phyloP scores from a whole-genome alignment of 2,329 filamentous ascomycete species.

The Graphilbum sp. region DNA sequence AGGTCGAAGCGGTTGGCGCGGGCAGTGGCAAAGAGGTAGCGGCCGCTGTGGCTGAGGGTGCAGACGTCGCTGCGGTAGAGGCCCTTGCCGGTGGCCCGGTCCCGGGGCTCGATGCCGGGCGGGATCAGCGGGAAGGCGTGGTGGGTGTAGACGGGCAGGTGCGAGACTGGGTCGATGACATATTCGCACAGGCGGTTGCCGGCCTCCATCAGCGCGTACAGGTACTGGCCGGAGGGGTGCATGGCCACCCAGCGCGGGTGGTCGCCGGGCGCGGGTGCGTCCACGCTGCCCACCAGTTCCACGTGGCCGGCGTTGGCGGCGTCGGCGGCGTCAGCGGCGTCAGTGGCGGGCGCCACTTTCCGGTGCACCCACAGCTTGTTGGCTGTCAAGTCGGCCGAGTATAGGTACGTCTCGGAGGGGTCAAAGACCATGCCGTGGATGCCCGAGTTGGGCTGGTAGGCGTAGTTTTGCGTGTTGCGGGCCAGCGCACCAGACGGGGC shows the following conservation, averaged over 20 bases:
- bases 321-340: too few species aligned
- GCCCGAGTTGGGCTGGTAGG: slow-evolving; percentile 51
- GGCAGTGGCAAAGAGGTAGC: slow-evolving; percentile 73
- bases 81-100: slow-evolving; percentile 23
- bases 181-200: slow-evolving; percentile 74
- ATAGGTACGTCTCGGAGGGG: slow-evolving; percentile 55
- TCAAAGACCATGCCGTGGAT: slow-evolving; percentile 77
- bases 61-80: slow-evolving; percentile 82
- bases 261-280: slow-evolving; percentile 54
- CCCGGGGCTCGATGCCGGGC: slow-evolving; percentile 40
- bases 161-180: slow-evolving; percentile 56
- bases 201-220: slow-evolving; percentile 83
- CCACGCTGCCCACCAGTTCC: slow-evolving; percentile 53
- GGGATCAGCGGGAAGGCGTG: slow-evolving; percentile 66
- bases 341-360: slow-evolving; percentile 28
- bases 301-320: slow-evolving; percentile 40
- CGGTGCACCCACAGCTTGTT: slow-evolving; percentile 78
- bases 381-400: slow-evolving; percentile 61
- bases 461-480: slow-evolving; percentile 54
- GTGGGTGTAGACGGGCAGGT: slow-evolving; percentile 63
- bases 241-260: slow-evolving; percentile 83
- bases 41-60: slow-evolving; percentile 48
- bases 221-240: slow-evolving; percentile 58
- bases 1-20: slow-evolving; percentile 59
- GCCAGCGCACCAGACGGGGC: slow-evolving; percentile 39